Evolutionary conservation across 2,329 filamentous ascomycete species (phyloP).

Genomic region (Neodidymelliopsis sp.): DNA sequence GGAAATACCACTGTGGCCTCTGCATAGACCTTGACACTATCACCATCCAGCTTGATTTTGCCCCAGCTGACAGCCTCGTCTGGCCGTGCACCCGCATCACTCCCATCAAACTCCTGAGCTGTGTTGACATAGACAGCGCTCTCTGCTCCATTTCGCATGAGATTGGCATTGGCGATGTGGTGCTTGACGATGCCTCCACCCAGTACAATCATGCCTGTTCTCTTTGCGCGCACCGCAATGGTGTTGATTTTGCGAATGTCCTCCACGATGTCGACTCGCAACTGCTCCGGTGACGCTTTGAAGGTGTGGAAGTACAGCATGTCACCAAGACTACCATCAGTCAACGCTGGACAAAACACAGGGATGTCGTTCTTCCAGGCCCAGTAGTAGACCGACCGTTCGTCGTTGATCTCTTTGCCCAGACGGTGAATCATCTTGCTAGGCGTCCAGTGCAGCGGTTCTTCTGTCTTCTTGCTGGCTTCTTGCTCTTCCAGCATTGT

Average conservation of each 20-base stretch:
- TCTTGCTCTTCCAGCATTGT: conserved; percentile 94
- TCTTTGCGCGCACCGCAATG: conserved; percentile 83
- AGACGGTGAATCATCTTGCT: conserved; percentile 89
- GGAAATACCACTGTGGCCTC: conserved; percentile 74
- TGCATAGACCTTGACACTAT: conserved; percentile 83
- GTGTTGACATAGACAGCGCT: conserved; percentile 98
- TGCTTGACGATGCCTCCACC: conserved; percentile 97
- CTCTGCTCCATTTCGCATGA: conserved; percentile 98
- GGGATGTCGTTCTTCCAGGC: conserved; percentile 96
- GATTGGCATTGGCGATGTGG: conserved; percentile 94
- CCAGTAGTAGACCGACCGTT: conserved; percentile 95
- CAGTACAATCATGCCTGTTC: conserved; percentile 93
- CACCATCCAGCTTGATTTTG: conserved; percentile 90
- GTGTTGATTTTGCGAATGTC: conserved; percentile 95
- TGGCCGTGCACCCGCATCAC: conserved; percentile 90
- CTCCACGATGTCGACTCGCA: conserved; percentile 89
- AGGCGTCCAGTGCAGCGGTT: conserved; percentile 88
- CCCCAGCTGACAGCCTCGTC: conserved; percentile 99
- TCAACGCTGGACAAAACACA: conserved; percentile 94
- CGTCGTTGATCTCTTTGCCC: conserved; percentile 92
- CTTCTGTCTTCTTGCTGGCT: conserved; percentile 70
- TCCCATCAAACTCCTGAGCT: conserved; percentile 95
- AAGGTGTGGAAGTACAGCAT: conserved; percentile 99
- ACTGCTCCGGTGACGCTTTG: conserved; percentile 80
- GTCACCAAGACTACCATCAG: conserved; percentile 92